These are phyloP conservation scores for Turnera subulata DNA, from an alignment of 345 rosid species.

Conservation along the genomic window DNA sequence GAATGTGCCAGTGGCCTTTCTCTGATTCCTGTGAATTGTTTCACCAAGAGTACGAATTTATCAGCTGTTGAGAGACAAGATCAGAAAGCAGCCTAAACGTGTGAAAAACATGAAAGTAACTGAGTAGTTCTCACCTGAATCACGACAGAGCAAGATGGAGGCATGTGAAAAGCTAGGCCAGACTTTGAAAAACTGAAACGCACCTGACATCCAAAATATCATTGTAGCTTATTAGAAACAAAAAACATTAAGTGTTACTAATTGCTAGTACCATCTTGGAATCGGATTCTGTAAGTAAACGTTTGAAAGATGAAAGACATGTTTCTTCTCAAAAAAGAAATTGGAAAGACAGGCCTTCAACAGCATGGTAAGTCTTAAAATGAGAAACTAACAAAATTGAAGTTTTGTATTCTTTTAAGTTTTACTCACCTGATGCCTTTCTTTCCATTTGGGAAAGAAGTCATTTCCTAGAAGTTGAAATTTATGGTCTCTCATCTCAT, in stretches of 20 bases:
- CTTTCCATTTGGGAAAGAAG: constrained; percentile 75
- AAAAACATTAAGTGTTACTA: constrained; percentile 3
- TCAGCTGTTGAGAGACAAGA: background rate
- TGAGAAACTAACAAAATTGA: no score
- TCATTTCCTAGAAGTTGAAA: constrained; percentile 71
- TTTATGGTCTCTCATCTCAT: constrained; percentile 79
- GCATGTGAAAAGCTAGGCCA: constrained; percentile 57
- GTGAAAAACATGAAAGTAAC: background rate
- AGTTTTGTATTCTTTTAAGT: background rate
- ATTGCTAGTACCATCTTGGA: constrained; percentile 4
- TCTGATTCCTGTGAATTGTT: constrained; percentile 52
- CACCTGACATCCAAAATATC: constrained; percentile 37
- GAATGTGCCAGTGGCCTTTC: constrained; percentile 71
- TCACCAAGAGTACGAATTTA: background rate
- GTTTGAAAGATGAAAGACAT: no score
- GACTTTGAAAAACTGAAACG: constrained; percentile 47
- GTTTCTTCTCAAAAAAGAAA: no score
- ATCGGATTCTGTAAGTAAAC: no score
- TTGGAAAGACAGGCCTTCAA: no score
- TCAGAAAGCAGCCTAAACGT: background rate
- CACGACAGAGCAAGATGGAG: constrained; percentile 54
- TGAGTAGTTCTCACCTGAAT: constrained; percentile 42
- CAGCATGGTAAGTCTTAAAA: no score
- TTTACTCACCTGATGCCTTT: constrained; percentile 69
- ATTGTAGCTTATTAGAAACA: constrained; percentile 7